Percentiles rank a stretch among this genome's conserved stretches.
phyloP scores from a whole-genome alignment of 2,329 filamentous ascomycete genomes.

The Tolypocladium pustulatum region DNA sequence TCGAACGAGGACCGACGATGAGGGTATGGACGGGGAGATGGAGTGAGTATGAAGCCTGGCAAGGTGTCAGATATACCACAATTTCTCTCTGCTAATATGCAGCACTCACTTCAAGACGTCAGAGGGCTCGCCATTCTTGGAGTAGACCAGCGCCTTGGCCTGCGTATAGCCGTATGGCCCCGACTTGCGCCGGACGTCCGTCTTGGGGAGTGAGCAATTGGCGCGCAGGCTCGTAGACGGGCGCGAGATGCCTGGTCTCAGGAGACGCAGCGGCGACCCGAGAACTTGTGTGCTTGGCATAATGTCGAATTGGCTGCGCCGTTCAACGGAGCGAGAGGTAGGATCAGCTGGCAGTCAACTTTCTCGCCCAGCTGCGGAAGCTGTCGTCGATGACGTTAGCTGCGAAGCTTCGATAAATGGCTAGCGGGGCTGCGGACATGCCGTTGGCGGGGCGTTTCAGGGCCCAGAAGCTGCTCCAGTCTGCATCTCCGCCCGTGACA shows the following conservation, averaged over 20 bases:
- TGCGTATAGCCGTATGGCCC: slow-evolving; percentile 73
- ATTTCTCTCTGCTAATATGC: not conserved
- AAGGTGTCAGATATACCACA: not conserved
- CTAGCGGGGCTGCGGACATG: not conserved
- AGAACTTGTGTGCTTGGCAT: slow-evolving; percentile 16
- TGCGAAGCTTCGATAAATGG: not conserved
- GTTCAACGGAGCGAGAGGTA: not conserved
- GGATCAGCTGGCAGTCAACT: not conserved
- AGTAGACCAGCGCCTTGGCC: slow-evolving; percentile 71
- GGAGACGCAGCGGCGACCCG: slow-evolving; percentile 7
- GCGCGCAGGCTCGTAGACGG: slow-evolving; percentile 10
- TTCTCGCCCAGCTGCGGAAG: not conserved
- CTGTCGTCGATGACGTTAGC: not conserved
- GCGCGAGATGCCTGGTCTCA: slow-evolving; percentile 11
- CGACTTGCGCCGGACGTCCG: slow-evolving; percentile 37
- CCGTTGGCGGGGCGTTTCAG: not conserved
- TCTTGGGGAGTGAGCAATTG: slow-evolving; percentile 8
- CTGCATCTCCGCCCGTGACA: not conserved
- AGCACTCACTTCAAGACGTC: slow-evolving; percentile 52
- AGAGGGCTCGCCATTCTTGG: slow-evolving; percentile 62
- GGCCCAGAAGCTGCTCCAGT: not conserved
- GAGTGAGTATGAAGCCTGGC: slow-evolving; percentile 60
- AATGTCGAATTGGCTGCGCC: not conserved
- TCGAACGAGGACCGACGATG: slow-evolving; percentile 60
- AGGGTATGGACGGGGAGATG: slow-evolving; percentile 63